Percentiles rank a stretch among this genome's conserved stretches.
phyloP scores from a whole-genome alignment of 371 early-diverging fungal genomes.

The Batkoa obscura region DNA sequence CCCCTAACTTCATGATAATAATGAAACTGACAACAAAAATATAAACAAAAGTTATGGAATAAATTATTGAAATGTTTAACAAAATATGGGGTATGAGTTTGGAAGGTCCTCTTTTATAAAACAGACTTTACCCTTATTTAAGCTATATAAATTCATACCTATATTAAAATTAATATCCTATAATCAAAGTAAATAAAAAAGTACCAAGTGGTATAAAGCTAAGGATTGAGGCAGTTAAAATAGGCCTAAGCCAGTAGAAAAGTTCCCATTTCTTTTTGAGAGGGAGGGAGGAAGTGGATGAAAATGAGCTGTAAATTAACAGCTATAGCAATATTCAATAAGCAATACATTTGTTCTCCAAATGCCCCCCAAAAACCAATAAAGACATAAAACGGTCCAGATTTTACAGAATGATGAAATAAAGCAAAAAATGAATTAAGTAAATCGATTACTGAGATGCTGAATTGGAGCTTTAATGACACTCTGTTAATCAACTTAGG shows the following conservation, averaged over 20 bases:
- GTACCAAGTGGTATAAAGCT: neutral
- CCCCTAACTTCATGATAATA: neutral
- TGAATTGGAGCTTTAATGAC: too few relatives aligned
- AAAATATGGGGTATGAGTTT: too few relatives aligned
- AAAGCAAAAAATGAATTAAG: too few relatives aligned
- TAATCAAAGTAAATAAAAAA: neutral
- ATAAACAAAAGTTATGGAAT: neutral
- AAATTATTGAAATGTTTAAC: neutral
- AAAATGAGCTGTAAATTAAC: neutral
- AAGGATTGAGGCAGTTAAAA: neutral
- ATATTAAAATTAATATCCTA: neutral
- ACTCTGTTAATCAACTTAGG: too few relatives aligned
- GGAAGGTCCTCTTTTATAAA: neutral
- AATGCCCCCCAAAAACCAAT: neutral
- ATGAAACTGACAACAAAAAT: neutral
- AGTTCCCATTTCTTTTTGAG: neutral
- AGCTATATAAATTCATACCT: neutral
- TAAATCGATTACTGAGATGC: too few relatives aligned
- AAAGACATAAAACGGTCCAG: too few relatives aligned
- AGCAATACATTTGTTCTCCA: neutral
- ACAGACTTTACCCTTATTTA: neutral
- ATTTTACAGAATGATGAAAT: too few relatives aligned
- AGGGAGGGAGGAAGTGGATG: neutral
- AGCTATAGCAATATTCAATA: neutral
- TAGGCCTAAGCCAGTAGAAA: neutral